phyloP scores from a whole-genome alignment of 2,329 filamentous ascomycete genomes.

The Sclerotinia trifoliorum region DNA sequence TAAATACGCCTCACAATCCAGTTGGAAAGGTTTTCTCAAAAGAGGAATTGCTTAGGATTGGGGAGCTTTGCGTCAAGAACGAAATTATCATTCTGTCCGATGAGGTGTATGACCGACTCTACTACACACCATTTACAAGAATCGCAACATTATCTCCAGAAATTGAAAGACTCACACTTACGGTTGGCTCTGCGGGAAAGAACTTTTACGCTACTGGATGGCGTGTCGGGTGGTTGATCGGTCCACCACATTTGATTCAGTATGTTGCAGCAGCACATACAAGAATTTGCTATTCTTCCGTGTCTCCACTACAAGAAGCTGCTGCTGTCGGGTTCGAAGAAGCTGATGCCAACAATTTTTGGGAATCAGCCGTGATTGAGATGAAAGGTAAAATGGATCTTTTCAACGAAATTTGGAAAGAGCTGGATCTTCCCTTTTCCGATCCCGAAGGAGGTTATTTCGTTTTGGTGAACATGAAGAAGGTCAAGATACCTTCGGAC shows the following conservation, averaged over 20 bases:
- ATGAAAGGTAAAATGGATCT: constrained; percentile 87
- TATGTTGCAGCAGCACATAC: constrained; percentile 92
- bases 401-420: constrained; percentile 80
- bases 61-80: constrained; percentile 85
- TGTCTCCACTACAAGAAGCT: constrained; percentile 91
- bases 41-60: constrained; percentile 80
- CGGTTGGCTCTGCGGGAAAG: constrained; percentile 94
- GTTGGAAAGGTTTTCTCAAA: constrained; percentile 92
- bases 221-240: constrained; percentile 93
- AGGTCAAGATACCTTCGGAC: constrained; percentile 76
- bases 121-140: constrained; percentile 92
- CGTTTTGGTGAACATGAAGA: constrained; percentile 88
- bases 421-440: constrained; percentile 61
- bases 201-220: constrained; percentile 98
- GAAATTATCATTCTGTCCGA: constrained; percentile 91
- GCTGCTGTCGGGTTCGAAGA: constrained; percentile 91
- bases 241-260: constrained; percentile 82
- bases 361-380: constrained; percentile 76
- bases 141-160: constrained; percentile 89
- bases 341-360: constrained; percentile 82
- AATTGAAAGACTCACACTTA: constrained; percentile 82
- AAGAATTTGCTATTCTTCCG: constrained; percentile 91
- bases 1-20: constrained; percentile 87
- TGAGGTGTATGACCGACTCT: constrained; percentile 92
- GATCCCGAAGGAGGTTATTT: constrained; percentile 98